Evolutionary conservation across 345 rosid genomes (phyloP).

Genomic region (Passiflora organensis): DNA sequence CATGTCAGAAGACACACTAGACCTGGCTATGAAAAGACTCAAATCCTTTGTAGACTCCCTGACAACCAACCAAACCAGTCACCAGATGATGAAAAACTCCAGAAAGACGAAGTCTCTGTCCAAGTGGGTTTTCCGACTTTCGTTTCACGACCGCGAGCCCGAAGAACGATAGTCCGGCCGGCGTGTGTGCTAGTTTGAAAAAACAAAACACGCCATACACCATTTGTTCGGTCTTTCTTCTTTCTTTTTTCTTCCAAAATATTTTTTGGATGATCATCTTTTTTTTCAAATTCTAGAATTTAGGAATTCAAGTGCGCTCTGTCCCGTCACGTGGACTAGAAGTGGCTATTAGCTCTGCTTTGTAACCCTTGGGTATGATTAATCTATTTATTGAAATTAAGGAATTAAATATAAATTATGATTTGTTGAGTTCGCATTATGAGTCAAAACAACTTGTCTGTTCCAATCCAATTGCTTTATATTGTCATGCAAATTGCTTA

Average conservation of each 20-base stretch:
- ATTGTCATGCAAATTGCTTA: neutral
- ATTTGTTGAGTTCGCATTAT: neutral
- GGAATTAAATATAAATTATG: too few species aligned
- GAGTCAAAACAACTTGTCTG: neutral
- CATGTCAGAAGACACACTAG: constrained; percentile 58
- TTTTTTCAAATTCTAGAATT: neutral
- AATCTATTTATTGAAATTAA: neutral
- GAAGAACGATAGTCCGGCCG: constrained; percentile 55
- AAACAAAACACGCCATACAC: neutral
- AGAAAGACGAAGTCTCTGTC: constrained; percentile 47
- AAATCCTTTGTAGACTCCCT: constrained; percentile 47
- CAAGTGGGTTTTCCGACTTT: constrained; percentile 77
- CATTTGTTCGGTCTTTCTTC: too few species aligned
- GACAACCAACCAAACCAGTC: constrained; percentile 31
- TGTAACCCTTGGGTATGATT: neutral
- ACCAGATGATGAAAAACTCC: constrained; percentile 40
- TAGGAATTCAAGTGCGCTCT: constrained; percentile 9
- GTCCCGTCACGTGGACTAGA: constrained; percentile 11
- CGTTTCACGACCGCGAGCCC: constrained; percentile 52
- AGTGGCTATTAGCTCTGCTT: constrained; percentile 11
- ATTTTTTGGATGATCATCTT: constrained; percentile 15
- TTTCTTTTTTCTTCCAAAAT: neutral
- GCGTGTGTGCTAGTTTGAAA: constrained; percentile 9
- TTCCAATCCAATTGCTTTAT: neutral
- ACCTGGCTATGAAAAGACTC: constrained; percentile 54